Evolutionary conservation across 2,329 filamentous ascomycete species (phyloP), one percentile per base, ranked within the genome.

Genomic region (Coniochaeta prunicola): DNA sequence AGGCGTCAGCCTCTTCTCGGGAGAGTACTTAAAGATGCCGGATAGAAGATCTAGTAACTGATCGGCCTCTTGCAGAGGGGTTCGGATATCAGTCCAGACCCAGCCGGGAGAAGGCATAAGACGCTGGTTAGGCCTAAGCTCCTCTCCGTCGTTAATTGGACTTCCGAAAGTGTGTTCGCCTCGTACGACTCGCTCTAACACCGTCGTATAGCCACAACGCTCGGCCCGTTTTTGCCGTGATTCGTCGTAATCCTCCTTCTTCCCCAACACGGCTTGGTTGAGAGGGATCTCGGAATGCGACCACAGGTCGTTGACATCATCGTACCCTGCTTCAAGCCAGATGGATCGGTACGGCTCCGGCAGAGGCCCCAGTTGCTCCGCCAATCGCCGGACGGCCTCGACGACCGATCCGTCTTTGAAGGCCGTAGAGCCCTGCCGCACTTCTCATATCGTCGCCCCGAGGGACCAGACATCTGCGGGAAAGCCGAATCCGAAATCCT

Each of bases 401-500:
- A 55, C 0, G 3, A 48, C 24, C 15, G 7, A 42, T 15, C 15
- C n/a, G n/a, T n/a, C n/a, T n/a, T n/a, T 33, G 0, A 12, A 12
- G 9, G n/a, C 17, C 53, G 6, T 60, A 57, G 9, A 48, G 48
- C 1, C 13, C 8, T 36, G 13, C 8, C 54, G 36, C 0, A 59
- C 21, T 33, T 58, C 2, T 26, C 3, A 0, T 5, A 64, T 57
- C n/a, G 56, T 57, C 21, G 54, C 42, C 10, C 55, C 58, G 0
- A 64, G 59, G 2, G 62, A 13, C 61, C 59, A 65, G 5, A 64
- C 21, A 28, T 65, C 61, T 10, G 31, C 26, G 0, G 45, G 28
- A 28, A 53, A 38, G 9, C 58, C 59, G 21, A 58, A 33, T 13
- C 57, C 59, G 21, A 58, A 28, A 13, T 34, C 10, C 6, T 7